A percentile compares a stretch with the other conserved stretches of the same genome.
Evolutionary conservation across 192 early-diverging fungal species (phyloP).

Genomic region (Coemansia interrupta): DNA sequence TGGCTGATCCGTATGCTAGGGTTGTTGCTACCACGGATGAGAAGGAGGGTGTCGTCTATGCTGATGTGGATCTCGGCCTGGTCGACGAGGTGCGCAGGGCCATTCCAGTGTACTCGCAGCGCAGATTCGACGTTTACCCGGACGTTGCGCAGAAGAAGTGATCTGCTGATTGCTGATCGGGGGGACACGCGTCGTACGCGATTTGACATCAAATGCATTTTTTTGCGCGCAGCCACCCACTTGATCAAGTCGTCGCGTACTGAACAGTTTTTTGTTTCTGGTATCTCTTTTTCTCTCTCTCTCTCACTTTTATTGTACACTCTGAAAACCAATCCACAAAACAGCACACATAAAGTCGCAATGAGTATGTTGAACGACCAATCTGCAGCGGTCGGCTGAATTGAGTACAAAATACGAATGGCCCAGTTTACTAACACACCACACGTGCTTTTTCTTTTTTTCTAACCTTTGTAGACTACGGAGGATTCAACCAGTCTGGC

Average conservation of each 20-base stretch:
- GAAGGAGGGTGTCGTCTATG: slow-evolving; percentile 76
- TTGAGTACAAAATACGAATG: too few species aligned
- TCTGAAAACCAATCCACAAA: background rate
- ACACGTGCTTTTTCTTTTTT: background rate
- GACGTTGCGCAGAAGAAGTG: slow-evolving; percentile 55
- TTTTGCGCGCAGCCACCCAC: slow-evolving; percentile 8
- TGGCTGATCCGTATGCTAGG: slow-evolving; percentile 78
- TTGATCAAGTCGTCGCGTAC: background rate
- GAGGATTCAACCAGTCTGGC: slow-evolving; percentile 23
- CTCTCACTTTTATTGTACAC: background rate
- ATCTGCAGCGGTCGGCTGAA: too few species aligned
- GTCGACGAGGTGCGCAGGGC: slow-evolving; percentile 63
- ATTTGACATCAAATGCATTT: background rate
- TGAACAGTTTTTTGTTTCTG: background rate
- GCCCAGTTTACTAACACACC: too few species aligned
- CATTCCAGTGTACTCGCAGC: slow-evolving; percentile 77
- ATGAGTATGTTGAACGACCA: slow-evolving; percentile 7
- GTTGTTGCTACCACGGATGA: slow-evolving; percentile 75
- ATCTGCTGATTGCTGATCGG: slow-evolving; percentile 2
- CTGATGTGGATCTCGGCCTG: slow-evolving; percentile 60
- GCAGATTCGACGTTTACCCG: slow-evolving; percentile 86
- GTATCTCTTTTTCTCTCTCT: background rate
- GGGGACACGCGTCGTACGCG: background rate
- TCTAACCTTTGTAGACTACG: slow-evolving; percentile 13
- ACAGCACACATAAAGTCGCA: background rate